Base-by-base conservation (phyloP, 805 yeast genomes). In the Pichia californica region DNA sequence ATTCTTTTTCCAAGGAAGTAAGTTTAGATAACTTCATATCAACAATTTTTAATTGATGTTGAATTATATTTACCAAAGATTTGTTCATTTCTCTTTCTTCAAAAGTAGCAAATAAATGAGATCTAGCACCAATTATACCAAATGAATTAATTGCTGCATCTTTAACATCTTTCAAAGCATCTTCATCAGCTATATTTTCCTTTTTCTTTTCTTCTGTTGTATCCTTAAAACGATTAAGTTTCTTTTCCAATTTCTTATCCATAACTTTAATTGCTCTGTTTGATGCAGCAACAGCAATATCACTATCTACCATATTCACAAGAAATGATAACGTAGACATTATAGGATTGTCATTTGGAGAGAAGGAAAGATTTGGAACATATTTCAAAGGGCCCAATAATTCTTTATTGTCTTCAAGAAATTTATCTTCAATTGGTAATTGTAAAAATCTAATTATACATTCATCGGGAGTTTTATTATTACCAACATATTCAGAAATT, bases 251-350 rank as follows among this genome's bases (percentile, higher is more conserved):
- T 50, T 66, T 63, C 37, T 68, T 70, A 51, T 74, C 77, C 52
- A 73, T 64, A 1, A 67, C 68, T 40, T 67, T 67, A 6, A 79
- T 71, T 0, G 88, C 88, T 38, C 80, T 67, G 26, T 57, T 64
- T 7, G 94, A 82, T 28, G 95, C 95, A 10, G 89, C 88, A 44
- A 80, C 78, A 0, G 91, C 96, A 19, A 84, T 84, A 32, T 82
- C 83, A 11, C 91, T 83, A 55, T 91, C 96, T 15, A 88, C 94
- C 39, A 89, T 65, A 31, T 87, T 81, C 0, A 89, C 80, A 63
- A 93, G 69, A 62, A 89, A 93, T 13, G 96, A 82, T 49, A 93
- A 74, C n/a, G 95, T 91, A 30, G 95, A 83, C 68, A 93, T 73
- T 4, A 93, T 88, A 2, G 99, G 99, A 62, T 93, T 93, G 53